Conservation (phyloP, 2,329 filamentous ascomycete genomes). For the Sclerotinia trifoliorum region DNA sequence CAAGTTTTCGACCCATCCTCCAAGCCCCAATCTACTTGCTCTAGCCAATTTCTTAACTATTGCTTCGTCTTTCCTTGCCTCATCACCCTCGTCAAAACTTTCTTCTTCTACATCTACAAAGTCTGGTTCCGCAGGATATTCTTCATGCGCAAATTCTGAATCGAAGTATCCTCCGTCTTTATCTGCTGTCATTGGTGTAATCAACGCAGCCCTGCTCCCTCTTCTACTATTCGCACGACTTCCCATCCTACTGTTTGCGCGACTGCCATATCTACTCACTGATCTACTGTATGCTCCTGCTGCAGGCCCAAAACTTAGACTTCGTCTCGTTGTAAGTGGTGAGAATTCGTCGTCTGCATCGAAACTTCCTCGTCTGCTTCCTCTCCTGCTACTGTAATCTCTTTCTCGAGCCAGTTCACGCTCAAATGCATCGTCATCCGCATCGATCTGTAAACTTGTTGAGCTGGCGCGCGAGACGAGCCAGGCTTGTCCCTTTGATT, state of each 20-base stretch:
- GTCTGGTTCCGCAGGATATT: slow-evolving; percentile 53
- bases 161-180: slow-evolving; percentile 48
- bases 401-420: slow-evolving; percentile 52
- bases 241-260: slow-evolving; percentile 40
- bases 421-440: slow-evolving; percentile 54
- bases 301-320: slow-evolving; percentile 41
- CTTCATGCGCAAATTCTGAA: slow-evolving; percentile 36
- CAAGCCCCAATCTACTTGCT: slow-evolving; percentile 51
- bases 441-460: slow-evolving; percentile 56
- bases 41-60: slow-evolving; percentile 57
- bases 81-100: slow-evolving; percentile 54
- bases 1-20: slow-evolving; percentile 59
- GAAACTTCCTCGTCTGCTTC: slow-evolving; percentile 39
- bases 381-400: slow-evolving; percentile 45
- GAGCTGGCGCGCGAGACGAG: slow-evolving; percentile 64
- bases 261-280: slow-evolving; percentile 49
- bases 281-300: slow-evolving; percentile 46
- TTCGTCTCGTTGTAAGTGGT: slow-evolving; percentile 35
- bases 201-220: slow-evolving; percentile 29
- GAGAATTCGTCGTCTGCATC: slow-evolving; percentile 43
- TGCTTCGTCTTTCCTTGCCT: slow-evolving; percentile 56
- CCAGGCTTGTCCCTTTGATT: slow-evolving; percentile 69
- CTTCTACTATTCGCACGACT: slow-evolving; percentile 27
- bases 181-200: slow-evolving; percentile 47
- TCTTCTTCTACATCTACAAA: slow-evolving; percentile 63